Base-by-base conservation (phyloP, 2,329 filamentous ascomycete species). In the Xylariaceae sp. region DNA sequence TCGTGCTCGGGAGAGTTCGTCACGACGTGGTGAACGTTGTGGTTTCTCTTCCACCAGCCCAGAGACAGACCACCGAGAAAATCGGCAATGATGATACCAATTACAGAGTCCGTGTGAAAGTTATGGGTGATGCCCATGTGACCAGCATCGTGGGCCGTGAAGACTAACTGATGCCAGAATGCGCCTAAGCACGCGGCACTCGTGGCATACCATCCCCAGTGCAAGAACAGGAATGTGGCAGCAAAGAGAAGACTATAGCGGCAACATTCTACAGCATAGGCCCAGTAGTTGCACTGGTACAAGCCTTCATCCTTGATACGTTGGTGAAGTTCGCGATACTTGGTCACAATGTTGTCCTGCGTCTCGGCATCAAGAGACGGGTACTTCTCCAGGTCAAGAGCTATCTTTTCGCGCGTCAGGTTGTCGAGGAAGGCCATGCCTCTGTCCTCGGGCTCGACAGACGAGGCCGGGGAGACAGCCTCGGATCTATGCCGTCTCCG, bases 101-200 rank as follows among this genome's bases (percentile, higher is more conserved):
- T 90, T 53, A 88, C 80, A 1, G 88, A 88, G 73, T 99, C 94
- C 44, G 85, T 75, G 53, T 89, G 86, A 72, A 93, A 97, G 71
- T 88, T 81, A 74, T 97, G 93, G 1, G 94, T 99, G 68, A 99
- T 96, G 66, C 90, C 94, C 88, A 97, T 96, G 74, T 99, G 94
- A 5, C 91, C 92, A 54, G 93, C 90, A 78, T 99, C 94, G 74
- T 99, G 94, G 62, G 90, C 94, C 1, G 88, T 88, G 71, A 99
- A 99, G 55, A 93, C 89, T 34, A 97, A 82, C 72, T 97, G 94
- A 71, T 97, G 94, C 93, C 94, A 97, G 70, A 96, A 82, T 63
- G 84, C 80, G 17, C 93, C 94, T 2, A 97, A 79, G 66, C 87
- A 91, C 53, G 89, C 72, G 1, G 85, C 92, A 58, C 89, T 90